Evolutionary conservation across 129 eudicot genomes (phyloP).

Genomic region (Cynara cardunculus): DNA sequence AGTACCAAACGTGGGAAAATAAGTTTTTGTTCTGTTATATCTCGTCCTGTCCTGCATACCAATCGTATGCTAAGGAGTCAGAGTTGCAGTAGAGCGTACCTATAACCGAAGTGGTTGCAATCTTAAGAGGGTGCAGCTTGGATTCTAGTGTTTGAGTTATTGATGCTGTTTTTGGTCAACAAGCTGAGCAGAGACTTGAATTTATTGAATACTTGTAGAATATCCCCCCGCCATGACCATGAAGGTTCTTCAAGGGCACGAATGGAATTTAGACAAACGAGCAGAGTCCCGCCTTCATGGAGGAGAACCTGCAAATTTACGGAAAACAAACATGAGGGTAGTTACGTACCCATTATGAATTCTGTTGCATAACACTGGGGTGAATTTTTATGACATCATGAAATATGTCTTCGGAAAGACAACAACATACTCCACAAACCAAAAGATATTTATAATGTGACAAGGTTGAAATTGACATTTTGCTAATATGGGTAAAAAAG

Average conservation of each 20-base stretch:
- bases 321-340: neutral
- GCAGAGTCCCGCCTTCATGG: conserved; percentile 96
- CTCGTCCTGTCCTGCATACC: neutral
- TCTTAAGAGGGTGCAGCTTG: conserved; percentile 56
- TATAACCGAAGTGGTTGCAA: conserved; percentile 14
- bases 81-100: conserved; percentile 16
- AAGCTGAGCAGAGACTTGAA: conserved; percentile 32
- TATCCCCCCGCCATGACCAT: conserved; percentile 88
- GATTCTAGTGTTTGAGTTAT: conserved; percentile 26
- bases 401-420: neutral
- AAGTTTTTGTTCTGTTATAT: neutral
- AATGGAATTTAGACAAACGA: conserved; percentile 88
- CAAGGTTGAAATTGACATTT: no score
- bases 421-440: neutral
- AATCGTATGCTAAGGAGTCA: neutral
- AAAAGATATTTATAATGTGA: no score
- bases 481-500: no score
- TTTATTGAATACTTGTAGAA: conserved; percentile 33
- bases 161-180: conserved; percentile 17
- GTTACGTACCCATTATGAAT: neutral
- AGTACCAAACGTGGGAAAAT: neutral
- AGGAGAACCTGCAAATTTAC: conserved; percentile 61
- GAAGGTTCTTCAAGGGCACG: conserved; percentile 81
- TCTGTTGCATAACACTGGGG: no score
- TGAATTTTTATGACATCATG: neutral